These are phyloP conservation scores for Macrotyloma uniflorum DNA, from an alignment of 306 rosid species.

Conservation along the genomic window DNA sequence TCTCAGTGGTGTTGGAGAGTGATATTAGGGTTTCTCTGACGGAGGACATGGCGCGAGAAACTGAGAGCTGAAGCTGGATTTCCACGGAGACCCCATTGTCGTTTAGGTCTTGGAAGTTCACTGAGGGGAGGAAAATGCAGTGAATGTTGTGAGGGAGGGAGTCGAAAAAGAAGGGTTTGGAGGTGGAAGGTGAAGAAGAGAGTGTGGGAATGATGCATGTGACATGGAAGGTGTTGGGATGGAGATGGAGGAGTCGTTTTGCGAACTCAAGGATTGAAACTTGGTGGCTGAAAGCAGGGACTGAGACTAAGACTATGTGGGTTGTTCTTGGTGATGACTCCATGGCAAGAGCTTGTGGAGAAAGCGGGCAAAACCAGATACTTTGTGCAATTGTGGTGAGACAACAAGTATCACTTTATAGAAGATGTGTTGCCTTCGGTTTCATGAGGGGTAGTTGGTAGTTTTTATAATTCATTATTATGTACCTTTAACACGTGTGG, in stretches of 20 bases:
- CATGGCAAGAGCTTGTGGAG: conserved; percentile 13
- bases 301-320: conserved; percentile 41
- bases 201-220: conserved; percentile 51
- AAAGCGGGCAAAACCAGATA: neutral
- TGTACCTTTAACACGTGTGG: too few species aligned
- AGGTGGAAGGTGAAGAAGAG: neutral
- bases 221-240: conserved; percentile 20
- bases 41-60: conserved; percentile 31
- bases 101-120: conserved; percentile 20
- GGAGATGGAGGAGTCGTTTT: conserved; percentile 34
- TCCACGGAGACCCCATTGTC: neutral
- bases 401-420: too few species aligned
- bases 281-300: conserved; percentile 41
- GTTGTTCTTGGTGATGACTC: conserved; percentile 29
- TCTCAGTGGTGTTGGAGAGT: neutral
- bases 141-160: conserved; percentile 35
- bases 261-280: conserved; percentile 47
- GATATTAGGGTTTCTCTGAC: conserved; percentile 25
- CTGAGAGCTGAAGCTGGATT: conserved; percentile 19
- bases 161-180: conserved; percentile 32
- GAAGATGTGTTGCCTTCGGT: too few species aligned
- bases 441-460: too few species aligned
- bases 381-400: neutral
- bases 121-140: conserved; percentile 45
- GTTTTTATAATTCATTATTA: too few species aligned